These are phyloP conservation scores for Ustilago cynodontis DNA, from an alignment of 1,284 basidiomycete species.

Conservation along the genomic window DNA sequence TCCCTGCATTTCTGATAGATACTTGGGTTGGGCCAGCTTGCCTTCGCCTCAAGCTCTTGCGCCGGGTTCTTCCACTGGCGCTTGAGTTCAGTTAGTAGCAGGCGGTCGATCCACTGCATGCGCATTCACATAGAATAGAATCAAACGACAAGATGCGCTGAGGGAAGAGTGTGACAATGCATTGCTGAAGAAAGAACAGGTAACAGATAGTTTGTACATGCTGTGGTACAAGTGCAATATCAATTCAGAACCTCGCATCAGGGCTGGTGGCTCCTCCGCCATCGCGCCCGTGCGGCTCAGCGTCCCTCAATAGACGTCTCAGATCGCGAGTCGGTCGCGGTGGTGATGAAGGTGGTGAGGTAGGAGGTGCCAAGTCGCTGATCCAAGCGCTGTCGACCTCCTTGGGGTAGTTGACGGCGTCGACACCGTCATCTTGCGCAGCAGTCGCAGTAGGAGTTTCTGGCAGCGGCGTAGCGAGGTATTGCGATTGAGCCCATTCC, in stretches of 20 bases:
- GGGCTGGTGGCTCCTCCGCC: constrained; percentile 1
- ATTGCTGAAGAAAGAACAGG: background rate
- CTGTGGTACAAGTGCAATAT: background rate
- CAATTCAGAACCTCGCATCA: background rate
- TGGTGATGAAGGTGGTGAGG: constrained; percentile 17
- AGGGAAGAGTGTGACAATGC: background rate
- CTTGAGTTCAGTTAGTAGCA: too few species aligned
- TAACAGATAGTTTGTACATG: background rate
- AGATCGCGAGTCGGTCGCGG: constrained; percentile 13
- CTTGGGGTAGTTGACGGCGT: background rate
- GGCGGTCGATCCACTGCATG: too few species aligned
- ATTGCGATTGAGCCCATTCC: constrained; percentile 47
- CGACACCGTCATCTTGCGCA: background rate
- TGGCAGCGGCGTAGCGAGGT: constrained; percentile 16
- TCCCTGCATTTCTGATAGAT: too few species aligned
- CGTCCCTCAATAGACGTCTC: constrained; percentile 1
- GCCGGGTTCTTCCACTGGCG: too few species aligned
- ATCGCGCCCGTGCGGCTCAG: constrained; percentile 1
- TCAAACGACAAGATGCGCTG: background rate
- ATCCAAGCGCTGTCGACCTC: background rate
- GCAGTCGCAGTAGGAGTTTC: constrained; percentile 13
- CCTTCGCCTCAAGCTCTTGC: too few species aligned
- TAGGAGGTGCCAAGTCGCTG: constrained; percentile 2
- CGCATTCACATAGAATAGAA: background rate
- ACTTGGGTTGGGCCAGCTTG: too few species aligned